These are phyloP conservation scores for Mrakia blollopis DNA, from an alignment of 768 basidiomycete species.

Conservation along the genomic window DNA sequence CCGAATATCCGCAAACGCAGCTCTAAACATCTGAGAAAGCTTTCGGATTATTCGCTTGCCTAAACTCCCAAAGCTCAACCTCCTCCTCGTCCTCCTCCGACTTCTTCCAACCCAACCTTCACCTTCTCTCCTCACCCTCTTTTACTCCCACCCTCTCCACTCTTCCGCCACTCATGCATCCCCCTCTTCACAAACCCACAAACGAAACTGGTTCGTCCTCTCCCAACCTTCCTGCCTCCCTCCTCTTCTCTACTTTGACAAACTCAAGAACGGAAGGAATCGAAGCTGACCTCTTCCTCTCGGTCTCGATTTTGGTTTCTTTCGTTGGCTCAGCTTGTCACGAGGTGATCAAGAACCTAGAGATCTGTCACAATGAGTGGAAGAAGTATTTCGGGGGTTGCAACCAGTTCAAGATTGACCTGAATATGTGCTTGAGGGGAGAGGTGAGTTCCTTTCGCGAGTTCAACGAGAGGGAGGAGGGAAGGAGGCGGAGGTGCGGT, in stretches of 20 bases:
- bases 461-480: too few relatives aligned
- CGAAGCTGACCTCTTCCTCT: too few relatives aligned
- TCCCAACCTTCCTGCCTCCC: not conserved
- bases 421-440: constrained; percentile 13
- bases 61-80: not conserved
- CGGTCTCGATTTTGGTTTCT: too few relatives aligned
- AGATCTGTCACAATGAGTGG: constrained; percentile 19
- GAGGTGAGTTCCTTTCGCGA: constrained; percentile 11
- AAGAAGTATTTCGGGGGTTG: constrained; percentile 29
- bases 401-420: constrained; percentile 24
- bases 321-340: constrained; percentile 11
- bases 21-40: too few relatives aligned
- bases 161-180: constrained; percentile 13
- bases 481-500: too few relatives aligned
- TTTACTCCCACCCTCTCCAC: not conserved
- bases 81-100: not conserved
- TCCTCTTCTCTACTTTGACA: not conserved
- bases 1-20: too few relatives aligned
- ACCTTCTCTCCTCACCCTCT: not conserved
- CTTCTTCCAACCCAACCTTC: not conserved
- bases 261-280: too few relatives aligned
- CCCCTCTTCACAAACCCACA: constrained; percentile 28
- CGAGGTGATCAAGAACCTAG: constrained; percentile 27
- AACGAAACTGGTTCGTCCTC: constrained; percentile 22
- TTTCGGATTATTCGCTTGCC: too few relatives aligned